Conservation (phyloP, 805 yeast genomes). For the Candida vaughaniae region DNA sequence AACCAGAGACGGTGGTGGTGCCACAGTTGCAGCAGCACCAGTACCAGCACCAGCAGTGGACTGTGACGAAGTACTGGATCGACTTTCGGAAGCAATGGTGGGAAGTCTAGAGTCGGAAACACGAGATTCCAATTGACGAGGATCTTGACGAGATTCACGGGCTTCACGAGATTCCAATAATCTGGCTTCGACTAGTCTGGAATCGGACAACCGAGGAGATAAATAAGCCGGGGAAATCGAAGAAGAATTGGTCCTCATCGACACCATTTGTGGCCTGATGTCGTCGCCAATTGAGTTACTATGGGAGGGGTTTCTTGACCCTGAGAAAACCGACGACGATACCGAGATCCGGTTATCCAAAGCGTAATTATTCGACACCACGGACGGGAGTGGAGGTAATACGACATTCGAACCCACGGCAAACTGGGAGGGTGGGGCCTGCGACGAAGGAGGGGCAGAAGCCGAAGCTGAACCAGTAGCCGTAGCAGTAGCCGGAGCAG, state of each 20-base stretch:
- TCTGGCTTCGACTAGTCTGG: neutral
- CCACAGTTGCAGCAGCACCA: neutral
- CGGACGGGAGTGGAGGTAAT: slow-evolving; percentile 1
- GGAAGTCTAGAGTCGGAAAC: neutral
- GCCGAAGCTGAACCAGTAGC: neutral
- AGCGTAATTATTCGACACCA: slow-evolving; percentile 11
- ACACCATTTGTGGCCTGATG: slow-evolving; percentile 4
- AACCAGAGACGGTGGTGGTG: neutral
- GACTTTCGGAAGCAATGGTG: neutral
- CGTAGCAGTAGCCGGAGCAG: neutral
- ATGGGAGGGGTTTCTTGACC: slow-evolving; percentile 9
- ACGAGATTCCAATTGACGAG: neutral
- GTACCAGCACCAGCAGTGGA: neutral
- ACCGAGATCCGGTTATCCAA: slow-evolving; percentile 8
- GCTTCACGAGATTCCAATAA: neutral
- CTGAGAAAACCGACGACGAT: slow-evolving; percentile 10
- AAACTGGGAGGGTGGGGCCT: too few relatives aligned
- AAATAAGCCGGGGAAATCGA: neutral
- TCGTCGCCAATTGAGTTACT: slow-evolving; percentile 1
- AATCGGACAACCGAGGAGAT: neutral
- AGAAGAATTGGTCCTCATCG: neutral
- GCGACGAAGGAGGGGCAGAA: neutral
- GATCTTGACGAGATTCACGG: neutral
- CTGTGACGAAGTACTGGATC: neutral
- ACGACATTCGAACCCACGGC: too few relatives aligned